phyloP scores from a whole-genome alignment of 352 stramenopile genomes.

The Globisporangium canariense region DNA sequence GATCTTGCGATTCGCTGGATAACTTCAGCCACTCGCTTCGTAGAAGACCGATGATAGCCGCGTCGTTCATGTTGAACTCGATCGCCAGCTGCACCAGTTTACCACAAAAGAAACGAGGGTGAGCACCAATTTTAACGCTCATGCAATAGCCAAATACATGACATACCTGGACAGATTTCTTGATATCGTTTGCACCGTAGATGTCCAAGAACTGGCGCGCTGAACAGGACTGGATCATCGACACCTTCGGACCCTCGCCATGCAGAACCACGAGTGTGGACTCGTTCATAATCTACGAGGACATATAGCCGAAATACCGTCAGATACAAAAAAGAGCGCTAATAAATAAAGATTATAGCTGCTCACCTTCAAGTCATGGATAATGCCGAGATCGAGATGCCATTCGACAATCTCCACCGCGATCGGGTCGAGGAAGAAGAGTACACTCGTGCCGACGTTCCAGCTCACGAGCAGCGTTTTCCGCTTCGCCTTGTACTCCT shows the following conservation, averaged over 20 bases:
- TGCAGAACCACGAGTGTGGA: conserved; percentile 68
- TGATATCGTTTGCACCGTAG: conserved; percentile 56
- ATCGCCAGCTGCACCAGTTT: conserved; percentile 57
- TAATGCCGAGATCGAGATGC: conserved; percentile 82
- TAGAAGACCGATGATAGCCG: conserved; percentile 42
- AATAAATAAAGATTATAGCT: neutral
- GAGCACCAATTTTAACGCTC: neutral
- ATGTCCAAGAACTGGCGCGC: conserved; percentile 70
- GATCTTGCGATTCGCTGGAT: conserved; percentile 11
- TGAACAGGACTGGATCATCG: conserved; percentile 67
- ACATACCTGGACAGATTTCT: conserved; percentile 62
- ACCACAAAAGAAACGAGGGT: neutral
- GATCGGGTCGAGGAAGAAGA: conserved; percentile 83
- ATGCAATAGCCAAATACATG: neutral
- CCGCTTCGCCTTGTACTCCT: conserved; percentile 37
- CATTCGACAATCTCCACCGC: conserved; percentile 85
- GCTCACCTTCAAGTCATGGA: conserved; percentile 78
- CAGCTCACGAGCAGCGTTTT: conserved; percentile 75
- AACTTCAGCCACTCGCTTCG: conserved; percentile 48
- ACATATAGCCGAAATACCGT: neutral
- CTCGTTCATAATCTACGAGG: conserved; percentile 60
- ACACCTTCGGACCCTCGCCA: conserved; percentile 72
- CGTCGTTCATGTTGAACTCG: conserved; percentile 71
- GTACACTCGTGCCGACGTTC: conserved; percentile 71
- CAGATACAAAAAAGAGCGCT: neutral